Evolutionary conservation across 192 early-diverging fungal species (phyloP), one percentile per base, ranked within the genome.

Genomic region (Phlyctochytrium planicorne): DNA sequence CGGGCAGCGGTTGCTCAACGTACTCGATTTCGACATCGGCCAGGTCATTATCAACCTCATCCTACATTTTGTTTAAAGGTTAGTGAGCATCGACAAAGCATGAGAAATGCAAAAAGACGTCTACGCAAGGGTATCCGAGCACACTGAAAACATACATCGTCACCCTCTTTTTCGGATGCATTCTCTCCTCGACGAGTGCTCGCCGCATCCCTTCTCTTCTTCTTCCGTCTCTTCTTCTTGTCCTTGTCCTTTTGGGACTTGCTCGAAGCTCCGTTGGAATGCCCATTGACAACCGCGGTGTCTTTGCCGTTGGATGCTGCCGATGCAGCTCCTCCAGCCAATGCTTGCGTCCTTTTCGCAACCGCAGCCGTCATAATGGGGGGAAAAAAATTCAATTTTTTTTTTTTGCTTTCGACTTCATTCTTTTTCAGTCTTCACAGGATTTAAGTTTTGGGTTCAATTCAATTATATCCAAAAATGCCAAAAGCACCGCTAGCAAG

Each of bases 11-110:
- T 31, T 74, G 78, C 37, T 78, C 64, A 20, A 82, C 80, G 64
- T 82, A 81, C 59, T 81, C 84, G 65, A 85, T 73, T 12, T 78
- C 75, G 12, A 81, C 77, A 33, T 74, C 55, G 20, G 10, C 50
- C 17, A 31, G 32, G 33, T 66, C 40, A 6, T 59, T 34, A 6
- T 17, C 16, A 23, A 31, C 65, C 20, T 6, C 30, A 23, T 52
- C 25, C 4, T 14, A n/a, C n/a, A n/a, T n/a, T n/a, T n/a, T n/a
- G 24, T 30, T 35, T 17, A 25, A 25, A 14, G 29, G 34, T 33
- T 10, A 34, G 50, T 52, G 64, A 31, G 30, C 52, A 12, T 24
- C 65, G 0, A 52, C 14, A 16, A 16, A 52, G 14, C 14, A 16
- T 52, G 47, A n/a, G 16, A 14, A n/a, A 14, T 52, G 14, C n/a